Percentiles rank a stretch among this genome's conserved stretches.
Evolutionary conservation across 2,329 filamentous ascomycete genomes (phyloP).

Genomic region (Curvularia sp.): DNA sequence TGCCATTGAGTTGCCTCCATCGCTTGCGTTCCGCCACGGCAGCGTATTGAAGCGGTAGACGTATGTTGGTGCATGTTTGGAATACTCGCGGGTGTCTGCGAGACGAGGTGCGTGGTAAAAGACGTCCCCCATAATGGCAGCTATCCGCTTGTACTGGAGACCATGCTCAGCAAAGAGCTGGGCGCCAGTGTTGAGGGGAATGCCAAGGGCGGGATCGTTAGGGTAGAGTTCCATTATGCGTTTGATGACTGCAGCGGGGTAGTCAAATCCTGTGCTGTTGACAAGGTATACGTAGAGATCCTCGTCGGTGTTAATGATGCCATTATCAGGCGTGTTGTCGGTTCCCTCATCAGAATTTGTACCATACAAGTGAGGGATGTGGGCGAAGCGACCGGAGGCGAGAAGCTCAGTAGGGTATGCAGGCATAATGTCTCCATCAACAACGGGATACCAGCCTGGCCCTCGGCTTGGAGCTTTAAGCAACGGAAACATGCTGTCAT

Average conservation of each 20-base stretch:
- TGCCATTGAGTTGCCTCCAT: conserved; percentile 54
- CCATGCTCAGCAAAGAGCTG: conserved; percentile 45
- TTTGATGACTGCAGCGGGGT: conserved; percentile 39
- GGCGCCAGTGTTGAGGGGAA: conserved; percentile 44
- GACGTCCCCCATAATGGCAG: conserved; percentile 62
- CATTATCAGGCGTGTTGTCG: conserved; percentile 61
- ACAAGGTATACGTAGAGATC: conserved; percentile 54
- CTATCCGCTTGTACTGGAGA: conserved; percentile 62
- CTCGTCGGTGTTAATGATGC: conserved; percentile 62
- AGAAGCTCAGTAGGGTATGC: conserved; percentile 64
- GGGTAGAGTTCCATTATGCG: conserved; percentile 48
- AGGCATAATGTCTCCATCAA: conserved; percentile 66
- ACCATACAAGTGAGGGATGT: conserved; percentile 69
- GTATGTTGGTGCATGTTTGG: conserved; percentile 61
- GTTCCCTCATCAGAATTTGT: conserved; percentile 72
- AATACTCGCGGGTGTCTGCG: conserved; percentile 53
- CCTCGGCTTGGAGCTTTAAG: conserved; percentile 56
- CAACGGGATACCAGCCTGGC: conserved; percentile 54
- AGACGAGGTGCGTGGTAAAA: conserved; percentile 64
- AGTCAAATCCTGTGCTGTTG: conserved; percentile 44
- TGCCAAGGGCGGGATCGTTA: conserved; percentile 43
- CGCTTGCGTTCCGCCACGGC: conserved; percentile 43
- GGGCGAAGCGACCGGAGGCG: conserved; percentile 65
- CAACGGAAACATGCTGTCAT: conserved; percentile 63
- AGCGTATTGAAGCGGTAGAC: conserved; percentile 67